Percentiles rank a stretch among this genome's conserved stretches.
phyloP scores from a whole-genome alignment of 768 basidiomycete species.

The Boletus reticuloceps region DNA sequence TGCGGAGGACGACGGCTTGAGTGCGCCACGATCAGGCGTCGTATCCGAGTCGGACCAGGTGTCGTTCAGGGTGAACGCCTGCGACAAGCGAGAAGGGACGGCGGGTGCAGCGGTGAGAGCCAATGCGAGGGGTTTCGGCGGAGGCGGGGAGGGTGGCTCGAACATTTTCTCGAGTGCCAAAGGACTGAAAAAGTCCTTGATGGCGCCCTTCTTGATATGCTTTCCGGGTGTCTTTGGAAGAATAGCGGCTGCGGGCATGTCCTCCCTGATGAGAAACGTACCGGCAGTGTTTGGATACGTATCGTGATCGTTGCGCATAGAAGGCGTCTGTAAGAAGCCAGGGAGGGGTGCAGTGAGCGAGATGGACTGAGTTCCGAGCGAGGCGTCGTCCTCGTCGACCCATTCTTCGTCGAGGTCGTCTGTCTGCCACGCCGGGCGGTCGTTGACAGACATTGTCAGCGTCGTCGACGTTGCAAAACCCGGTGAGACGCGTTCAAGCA shows the following conservation, averaged over 20 bases:
- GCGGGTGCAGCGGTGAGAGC: conserved; percentile 28
- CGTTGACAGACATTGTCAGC: conserved; percentile 6
- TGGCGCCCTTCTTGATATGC: conserved; percentile 49
- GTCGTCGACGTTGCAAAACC: not conserved
- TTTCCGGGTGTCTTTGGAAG: conserved; percentile 66
- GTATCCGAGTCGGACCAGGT: conserved; percentile 25
- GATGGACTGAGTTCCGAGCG: conserved; percentile 49
- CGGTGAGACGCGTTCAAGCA: conserved; percentile 7
- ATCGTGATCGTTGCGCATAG: conserved; percentile 30
- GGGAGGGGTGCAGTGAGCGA: conserved; percentile 59
- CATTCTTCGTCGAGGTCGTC: conserved; percentile 92
- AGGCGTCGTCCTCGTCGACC: conserved; percentile 56
- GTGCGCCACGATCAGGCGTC: conserved; percentile 6
- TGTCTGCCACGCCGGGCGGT: conserved; percentile 76
- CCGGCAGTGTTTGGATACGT: conserved; percentile 44
- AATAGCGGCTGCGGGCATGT: conserved; percentile 52
- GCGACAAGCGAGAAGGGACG: conserved; percentile 37
- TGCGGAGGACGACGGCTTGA: conserved; percentile 9
- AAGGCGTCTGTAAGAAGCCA: conserved; percentile 45
- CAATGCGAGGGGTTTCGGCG: conserved; percentile 19
- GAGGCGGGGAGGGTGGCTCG: conserved; percentile 85
- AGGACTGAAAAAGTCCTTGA: conserved; percentile 87
- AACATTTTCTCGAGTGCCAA: conserved; percentile 89
- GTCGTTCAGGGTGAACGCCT: conserved; percentile 34
- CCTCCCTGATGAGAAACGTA: conserved; percentile 76